Evolutionary conservation across 2,329 filamentous ascomycete species (phyloP), one percentile per base, ranked within the genome.

Genomic region (Capronia americana): DNA sequence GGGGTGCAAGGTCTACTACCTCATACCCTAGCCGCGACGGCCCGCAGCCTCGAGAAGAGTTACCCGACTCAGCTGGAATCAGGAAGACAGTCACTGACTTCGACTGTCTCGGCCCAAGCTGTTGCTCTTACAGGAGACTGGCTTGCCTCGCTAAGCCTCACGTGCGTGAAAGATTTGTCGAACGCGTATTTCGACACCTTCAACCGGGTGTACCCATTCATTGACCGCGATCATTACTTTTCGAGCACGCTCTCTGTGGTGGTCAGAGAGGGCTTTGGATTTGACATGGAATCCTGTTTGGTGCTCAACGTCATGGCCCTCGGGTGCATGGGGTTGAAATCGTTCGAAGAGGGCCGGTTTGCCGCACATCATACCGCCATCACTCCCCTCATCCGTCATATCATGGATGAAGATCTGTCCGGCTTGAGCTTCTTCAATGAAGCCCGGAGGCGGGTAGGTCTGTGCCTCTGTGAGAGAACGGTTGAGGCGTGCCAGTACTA

Each of bases 121-220:
- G 53, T 26, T 12, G 14, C 62, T 17, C 53, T 62, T 0, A 62
- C 58, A 17, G 51, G 24, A 17, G 69, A 69, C 41, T 85, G 83
- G 83, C 72, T 85, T 38, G 79, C 83, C 54, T 74, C 75, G 3
- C 76, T 86, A 2, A 81, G 82, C 8, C 72, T 85, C 34, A 79
- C 81, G 0, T 78, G 82, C 48, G 78, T 85, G 61, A 84, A 83
- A 67, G 82, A 82, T 0, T 76, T 86, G n/a, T 80, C 82, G 8
- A 82, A 85, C 74, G 81, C 81, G 0, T 86, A 84, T 66, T 86
- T 86, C 71, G 77, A 80, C n/a, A 83, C 84, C 0, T 85, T 85
- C 69, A 83, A 85, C 69, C 82, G 82, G 0, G 83, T 79, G 30
- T 84, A 81, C 17, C 84, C 84, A 0, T 79, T 85, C 24, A 79